Evolutionary conservation across 2,329 filamentous ascomycete species (phyloP), one percentile per base, ranked within the genome.

Genomic region (Penicillium brasilianum): DNA sequence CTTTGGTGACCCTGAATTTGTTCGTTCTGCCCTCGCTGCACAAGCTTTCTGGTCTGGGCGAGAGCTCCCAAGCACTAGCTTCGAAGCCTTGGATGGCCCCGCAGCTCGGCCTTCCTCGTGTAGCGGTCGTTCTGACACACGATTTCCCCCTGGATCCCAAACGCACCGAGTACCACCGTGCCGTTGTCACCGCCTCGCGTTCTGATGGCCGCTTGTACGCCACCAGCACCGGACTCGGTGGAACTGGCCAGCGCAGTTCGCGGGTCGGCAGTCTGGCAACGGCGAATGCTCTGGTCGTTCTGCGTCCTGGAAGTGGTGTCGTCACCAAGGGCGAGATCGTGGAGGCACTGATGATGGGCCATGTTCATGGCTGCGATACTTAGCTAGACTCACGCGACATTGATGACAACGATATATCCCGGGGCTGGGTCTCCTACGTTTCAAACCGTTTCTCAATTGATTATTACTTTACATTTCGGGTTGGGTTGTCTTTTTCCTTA

Each of bases 11-110:
- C 0, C 92, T 96, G 71, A 91, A 98, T 72, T 85, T 99, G 1
- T 98, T 99, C 76, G 93, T 98, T 9, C 82, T 99, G 11, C 95
- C 95, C 0, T 88, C 91, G 0, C 79, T 99, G 61, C 92, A 96
- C 71, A 88, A 90, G 67, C 83, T 90, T 68, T 84, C 87, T 11
- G 95, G 93, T 0, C 81, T 93, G 8, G 71, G 71, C 22, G 64
- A 73, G 48, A 70, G 67, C 52, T 63, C 63, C 3, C 63, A 64
- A 28, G 58, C 62, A 14, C 32, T 65, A 11, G 34, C 59, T n/a
- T 56, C 61, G 11, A 69, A 59, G 52, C 61, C 36, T 37, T 64
- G 77, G 43, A 87, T 87, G 0, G 81, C 78, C 8, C 70, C 49
- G 32, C 4, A 89, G 88, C 81, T 82, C 0, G 92, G 93, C 0